A percentile compares a stretch with the other conserved stretches of the same genome.
Conservation (phyloP, 768 basidiomycete species). For the Leccinum boreale region DNA sequence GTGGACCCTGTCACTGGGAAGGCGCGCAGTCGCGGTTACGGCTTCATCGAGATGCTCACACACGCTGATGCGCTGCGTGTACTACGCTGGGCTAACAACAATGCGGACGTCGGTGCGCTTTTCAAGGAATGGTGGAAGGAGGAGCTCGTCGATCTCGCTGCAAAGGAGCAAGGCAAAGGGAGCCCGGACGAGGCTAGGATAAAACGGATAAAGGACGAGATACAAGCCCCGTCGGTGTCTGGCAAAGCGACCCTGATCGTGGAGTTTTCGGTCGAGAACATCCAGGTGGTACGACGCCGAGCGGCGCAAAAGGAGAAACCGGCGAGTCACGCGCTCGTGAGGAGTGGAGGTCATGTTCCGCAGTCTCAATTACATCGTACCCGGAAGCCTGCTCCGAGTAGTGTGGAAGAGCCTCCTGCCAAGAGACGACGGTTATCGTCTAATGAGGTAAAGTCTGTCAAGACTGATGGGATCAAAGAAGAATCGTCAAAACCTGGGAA, state of each 20-base stretch:
- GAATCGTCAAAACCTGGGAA: slow-evolving; percentile 32
- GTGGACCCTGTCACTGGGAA: slow-evolving; percentile 85
- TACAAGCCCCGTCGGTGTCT: slow-evolving; percentile 38
- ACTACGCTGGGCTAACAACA: slow-evolving; percentile 93
- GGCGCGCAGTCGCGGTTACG: slow-evolving; percentile 90
- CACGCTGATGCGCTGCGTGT: slow-evolving; percentile 92
- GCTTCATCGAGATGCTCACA: slow-evolving; percentile 85
- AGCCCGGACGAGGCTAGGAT: slow-evolving; percentile 48
- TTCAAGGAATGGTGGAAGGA: slow-evolving; percentile 85
- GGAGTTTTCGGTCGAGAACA: slow-evolving; percentile 97
- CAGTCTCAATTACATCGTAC: slow-evolving; percentile 6
- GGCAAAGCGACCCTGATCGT: slow-evolving; percentile 62
- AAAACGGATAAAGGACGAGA: slow-evolving; percentile 58
- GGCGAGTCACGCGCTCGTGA: background rate
- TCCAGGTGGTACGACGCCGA: slow-evolving; percentile 82
- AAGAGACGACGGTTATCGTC: slow-evolving; percentile 40
- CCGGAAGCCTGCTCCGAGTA: slow-evolving; percentile 1
- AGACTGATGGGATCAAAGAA: slow-evolving; percentile 19
- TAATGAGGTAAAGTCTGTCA: slow-evolving; percentile 22
- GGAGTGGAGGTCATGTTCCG: background rate
- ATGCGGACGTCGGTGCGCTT: slow-evolving; percentile 58
- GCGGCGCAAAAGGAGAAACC: slow-evolving; percentile 46
- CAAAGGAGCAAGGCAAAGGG: slow-evolving; percentile 48
- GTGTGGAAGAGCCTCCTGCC: slow-evolving; percentile 32
- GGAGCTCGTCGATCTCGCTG: slow-evolving; percentile 60